Evolutionary conservation across 2,329 filamentous ascomycete genomes (phyloP), one percentile per base, ranked within the genome.

Genomic region (Metarhizium anisopliae): DNA sequence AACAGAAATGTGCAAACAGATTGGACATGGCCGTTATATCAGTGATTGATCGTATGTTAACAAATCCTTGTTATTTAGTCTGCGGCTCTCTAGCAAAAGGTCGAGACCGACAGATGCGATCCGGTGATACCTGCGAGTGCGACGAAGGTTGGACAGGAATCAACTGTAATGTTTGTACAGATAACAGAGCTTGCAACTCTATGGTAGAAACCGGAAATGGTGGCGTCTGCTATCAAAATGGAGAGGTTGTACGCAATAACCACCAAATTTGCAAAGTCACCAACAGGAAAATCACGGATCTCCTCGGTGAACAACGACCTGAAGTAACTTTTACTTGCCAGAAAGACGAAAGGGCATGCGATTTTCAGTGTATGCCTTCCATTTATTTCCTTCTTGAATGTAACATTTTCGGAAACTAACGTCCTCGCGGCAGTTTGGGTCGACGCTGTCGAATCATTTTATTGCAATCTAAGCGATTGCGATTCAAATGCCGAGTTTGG

Each of bases 261-360:
- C 93, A 91, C 74, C 95, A 99, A 73, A 94, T 96, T 76, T 99
- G 94, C 74, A 90, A 95, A 70, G 94, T 99, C 61, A 97, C 92
- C 55, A 99, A 99, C 75, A 83, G 84, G 70, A 94, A 95, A 76
- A 99, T 99, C 66, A 78, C 93, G 55, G 85, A 92, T 59, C 85
- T 93, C 67, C 80, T 99, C 51, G 89, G 91, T 64, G 85, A 87
- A 49, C 83, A 91, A 72, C 87, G 89, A 57, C 92, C 94, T 0
- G 89, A 99, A 70, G 94, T 95, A 29, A 99, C 94, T 1, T 99
- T 99, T 68, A 90, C 87, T 35, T 99, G 94, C 71, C 84, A 92
- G 66, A 83, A 82, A 40, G 83, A 88, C 53, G 78, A 84, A 4
- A 77, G 82, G 20, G 84, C 87, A 20, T 99, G 94, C 67, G 94